These are phyloP conservation scores for Sporisorium scitamineum DNA, from an alignment of 1,284 basidiomycete species.

Conservation along the genomic window DNA sequence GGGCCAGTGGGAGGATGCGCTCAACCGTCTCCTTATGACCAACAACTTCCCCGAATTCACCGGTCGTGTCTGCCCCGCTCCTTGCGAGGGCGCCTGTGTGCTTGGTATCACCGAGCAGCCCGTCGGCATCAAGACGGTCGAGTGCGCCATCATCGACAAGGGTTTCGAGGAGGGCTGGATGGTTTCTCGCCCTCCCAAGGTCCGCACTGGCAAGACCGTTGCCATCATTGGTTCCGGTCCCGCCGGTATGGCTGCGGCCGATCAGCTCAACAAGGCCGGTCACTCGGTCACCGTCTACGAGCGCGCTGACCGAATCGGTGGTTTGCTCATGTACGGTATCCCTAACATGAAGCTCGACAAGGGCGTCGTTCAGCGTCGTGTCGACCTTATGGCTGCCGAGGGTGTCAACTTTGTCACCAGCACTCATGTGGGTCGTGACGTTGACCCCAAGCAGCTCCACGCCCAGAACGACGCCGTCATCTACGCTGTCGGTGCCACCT, in stretches of 20 bases:
- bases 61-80: conserved; percentile 68
- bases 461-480: conserved; percentile 65
- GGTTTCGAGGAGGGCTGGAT: conserved; percentile 66
- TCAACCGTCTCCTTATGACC: conserved; percentile 65
- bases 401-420: conserved; percentile 61
- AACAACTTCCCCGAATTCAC: conserved; percentile 69
- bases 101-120: conserved; percentile 66
- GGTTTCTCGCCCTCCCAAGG: conserved; percentile 59
- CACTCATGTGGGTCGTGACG: conserved; percentile 61
- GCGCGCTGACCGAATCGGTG: conserved; percentile 65
- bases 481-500: conserved; percentile 66
- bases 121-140: conserved; percentile 67
- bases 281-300: conserved; percentile 68
- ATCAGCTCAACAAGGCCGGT: conserved; percentile 67
- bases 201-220: conserved; percentile 67
- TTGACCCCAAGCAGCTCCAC: conserved; percentile 60
- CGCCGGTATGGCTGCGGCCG: conserved; percentile 63
- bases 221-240: conserved; percentile 66
- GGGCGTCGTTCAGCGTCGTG: conserved; percentile 62
- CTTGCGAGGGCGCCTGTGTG: conserved; percentile 67
- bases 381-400: conserved; percentile 66
- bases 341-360: conserved; percentile 69
- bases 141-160: conserved; percentile 68
- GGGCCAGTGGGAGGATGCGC: conserved; percentile 66
- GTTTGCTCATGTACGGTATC: conserved; percentile 67